Percentiles rank a stretch among this genome's conserved stretches.
Conservation (phyloP, 2,329 filamentous ascomycete species). For the Sporothrix phasma region DNA sequence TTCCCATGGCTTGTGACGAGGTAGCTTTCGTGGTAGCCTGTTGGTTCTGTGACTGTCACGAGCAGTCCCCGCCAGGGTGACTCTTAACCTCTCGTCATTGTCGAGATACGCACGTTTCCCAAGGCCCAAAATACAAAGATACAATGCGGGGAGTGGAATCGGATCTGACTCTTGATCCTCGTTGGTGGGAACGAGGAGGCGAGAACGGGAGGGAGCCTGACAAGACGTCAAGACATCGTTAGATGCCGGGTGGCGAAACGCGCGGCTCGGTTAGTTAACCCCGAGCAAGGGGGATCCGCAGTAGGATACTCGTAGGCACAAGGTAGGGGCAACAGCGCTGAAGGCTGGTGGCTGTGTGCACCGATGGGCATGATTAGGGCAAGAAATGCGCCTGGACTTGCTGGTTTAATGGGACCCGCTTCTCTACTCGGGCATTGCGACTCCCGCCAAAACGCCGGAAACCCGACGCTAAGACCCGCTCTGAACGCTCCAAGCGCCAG, state of each 20-base stretch:
- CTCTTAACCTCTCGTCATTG: not conserved
- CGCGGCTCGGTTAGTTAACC: conserved; percentile 11
- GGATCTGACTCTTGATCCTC: not conserved
- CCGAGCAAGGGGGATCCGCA: not conserved
- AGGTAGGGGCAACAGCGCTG: not conserved
- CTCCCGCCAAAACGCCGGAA: conserved; percentile 11
- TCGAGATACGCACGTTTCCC: not conserved
- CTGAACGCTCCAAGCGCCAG: not conserved
- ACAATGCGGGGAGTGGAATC: not conserved
- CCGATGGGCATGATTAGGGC: not conserved
- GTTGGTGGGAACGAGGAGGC: not conserved
- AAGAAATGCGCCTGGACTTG: not conserved
- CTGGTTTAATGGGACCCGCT: not conserved
- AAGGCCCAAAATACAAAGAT: not conserved
- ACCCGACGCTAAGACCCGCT: conserved; percentile 6
- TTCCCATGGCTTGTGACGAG: not conserved
- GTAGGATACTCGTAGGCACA: not conserved
- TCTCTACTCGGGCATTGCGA: conserved; percentile 8
- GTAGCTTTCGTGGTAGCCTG: not conserved
- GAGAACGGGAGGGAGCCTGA: not conserved
- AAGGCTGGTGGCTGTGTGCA: not conserved
- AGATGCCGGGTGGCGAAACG: not conserved
- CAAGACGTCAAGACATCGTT: not conserved
- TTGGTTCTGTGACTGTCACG: not conserved
- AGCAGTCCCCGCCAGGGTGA: not conserved